Conservation (phyloP, 257 asterid species). For the Asclepias syriaca region DNA sequence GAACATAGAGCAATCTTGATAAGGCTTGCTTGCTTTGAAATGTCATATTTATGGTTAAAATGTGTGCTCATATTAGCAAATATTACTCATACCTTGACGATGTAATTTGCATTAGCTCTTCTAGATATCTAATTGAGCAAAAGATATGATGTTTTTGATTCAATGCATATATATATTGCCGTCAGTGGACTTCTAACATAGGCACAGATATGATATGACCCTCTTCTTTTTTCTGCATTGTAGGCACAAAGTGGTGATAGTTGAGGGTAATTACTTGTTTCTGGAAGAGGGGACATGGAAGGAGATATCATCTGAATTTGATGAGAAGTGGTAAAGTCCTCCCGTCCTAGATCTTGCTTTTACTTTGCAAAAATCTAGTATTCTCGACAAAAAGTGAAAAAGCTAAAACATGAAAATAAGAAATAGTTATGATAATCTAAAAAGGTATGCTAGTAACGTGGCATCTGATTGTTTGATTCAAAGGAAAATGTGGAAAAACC, state of each 20-base stretch:
- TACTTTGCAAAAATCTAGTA: not conserved
- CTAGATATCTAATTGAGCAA: not conserved
- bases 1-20: not conserved
- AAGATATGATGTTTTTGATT: not conserved
- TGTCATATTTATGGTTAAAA: not conserved
- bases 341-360: constrained; percentile 11
- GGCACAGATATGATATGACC: not conserved
- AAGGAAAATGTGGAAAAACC: not conserved
- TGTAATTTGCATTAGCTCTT: not conserved
- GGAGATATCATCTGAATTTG: constrained; percentile 65
- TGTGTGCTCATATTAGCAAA: not conserved
- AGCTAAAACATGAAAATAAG: too few species aligned
- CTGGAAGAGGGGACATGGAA: constrained; percentile 72
- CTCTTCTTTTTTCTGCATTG: constrained; percentile 15
- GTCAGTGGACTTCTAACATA: not conserved
- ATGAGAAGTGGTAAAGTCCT: constrained; percentile 76
- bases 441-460: not conserved
- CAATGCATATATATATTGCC: not conserved
- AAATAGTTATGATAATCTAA: not conserved
- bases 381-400: not conserved
- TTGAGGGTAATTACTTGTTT: constrained; percentile 89
- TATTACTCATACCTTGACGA: not conserved
- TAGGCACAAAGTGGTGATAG: constrained; percentile 91
- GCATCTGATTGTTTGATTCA: not conserved
- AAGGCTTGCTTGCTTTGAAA: not conserved